A percentile compares a stretch with the other conserved stretches of the same genome.
phyloP scores from a whole-genome alignment of 345 rosid genomes.

The Pistacia integerrima region DNA sequence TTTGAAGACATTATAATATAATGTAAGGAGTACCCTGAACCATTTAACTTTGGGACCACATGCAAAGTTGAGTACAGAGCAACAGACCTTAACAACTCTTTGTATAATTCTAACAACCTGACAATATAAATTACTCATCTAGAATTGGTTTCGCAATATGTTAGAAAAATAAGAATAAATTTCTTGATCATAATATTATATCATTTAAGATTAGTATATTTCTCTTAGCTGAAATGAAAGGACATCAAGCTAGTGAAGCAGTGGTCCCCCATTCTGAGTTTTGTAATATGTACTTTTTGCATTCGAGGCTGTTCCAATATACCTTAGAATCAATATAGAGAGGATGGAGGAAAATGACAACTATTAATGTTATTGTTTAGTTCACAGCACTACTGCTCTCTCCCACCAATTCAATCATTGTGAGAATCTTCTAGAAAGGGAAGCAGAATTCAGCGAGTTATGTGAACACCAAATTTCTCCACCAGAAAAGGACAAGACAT shows the following conservation, averaged over 20 bases:
- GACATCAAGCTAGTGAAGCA: conserved; percentile 24
- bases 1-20: conserved; percentile 12
- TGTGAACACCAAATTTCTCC: conserved; percentile 10
- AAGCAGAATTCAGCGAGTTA: conserved; percentile 18
- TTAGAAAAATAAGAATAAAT: conserved; percentile 16
- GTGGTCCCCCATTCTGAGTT: conserved; percentile 33
- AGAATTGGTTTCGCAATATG: conserved; percentile 11
- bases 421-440: conserved; percentile 29
- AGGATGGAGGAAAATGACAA: conserved; percentile 21
- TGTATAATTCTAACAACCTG: conserved; percentile 8
- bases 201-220: conserved; percentile 11
- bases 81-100: conserved; percentile 16
- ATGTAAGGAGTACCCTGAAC: conserved; percentile 1
- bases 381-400: neutral
- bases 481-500: conserved; percentile 25
- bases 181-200: conserved; percentile 10
- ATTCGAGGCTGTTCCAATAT: conserved; percentile 14
- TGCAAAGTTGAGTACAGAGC: conserved; percentile 12
- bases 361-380: conserved; percentile 9
- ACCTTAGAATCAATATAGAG: conserved; percentile 17
- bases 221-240: conserved; percentile 17
- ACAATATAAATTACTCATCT: conserved; percentile 13
- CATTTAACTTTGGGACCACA: conserved; percentile 31
- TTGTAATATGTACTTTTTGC: conserved; percentile 11
- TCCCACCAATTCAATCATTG: conserved; percentile 23